Percentiles rank a stretch among this genome's conserved stretches.
Evolutionary conservation across 169 alveolate genomes (phyloP).

Genomic region (Plasmodium knowlesi): DNA sequence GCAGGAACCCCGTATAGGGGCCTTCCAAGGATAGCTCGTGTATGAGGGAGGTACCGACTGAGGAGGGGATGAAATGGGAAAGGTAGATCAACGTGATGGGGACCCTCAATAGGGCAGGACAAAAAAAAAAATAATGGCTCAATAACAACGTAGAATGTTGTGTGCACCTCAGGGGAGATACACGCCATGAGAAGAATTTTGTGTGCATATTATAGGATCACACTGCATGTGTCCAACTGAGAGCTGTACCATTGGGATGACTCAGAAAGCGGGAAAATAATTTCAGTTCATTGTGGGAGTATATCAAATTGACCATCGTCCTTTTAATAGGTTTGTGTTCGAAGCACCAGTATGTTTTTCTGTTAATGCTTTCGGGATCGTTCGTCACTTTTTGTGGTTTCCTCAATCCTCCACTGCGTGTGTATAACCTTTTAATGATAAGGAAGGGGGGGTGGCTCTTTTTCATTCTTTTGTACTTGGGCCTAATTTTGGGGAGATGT

Average conservation of each 20-base stretch:
- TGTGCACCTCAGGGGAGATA: neutral
- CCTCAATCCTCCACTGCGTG: conserved; percentile 73
- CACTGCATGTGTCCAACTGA: neutral
- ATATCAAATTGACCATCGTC: conserved; percentile 78
- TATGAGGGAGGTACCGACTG: conserved; percentile 78
- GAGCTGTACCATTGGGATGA: conserved; percentile 45
- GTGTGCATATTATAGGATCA: neutral
- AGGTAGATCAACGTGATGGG: neutral
- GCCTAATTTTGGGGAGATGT: neutral
- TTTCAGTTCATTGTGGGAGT: conserved; percentile 68
- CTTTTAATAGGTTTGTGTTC: conserved; percentile 81
- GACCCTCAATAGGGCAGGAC: neutral
- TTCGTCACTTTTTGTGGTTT: conserved; percentile 78
- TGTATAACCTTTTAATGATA: conserved; percentile 48
- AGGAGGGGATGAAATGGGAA: neutral
- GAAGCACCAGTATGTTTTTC: conserved; percentile 85
- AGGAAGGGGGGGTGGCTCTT: neutral
- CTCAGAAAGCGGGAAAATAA: conserved; percentile 31
- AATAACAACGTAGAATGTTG: neutral
- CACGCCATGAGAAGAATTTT: neutral
- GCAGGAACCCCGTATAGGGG: conserved; percentile 86
- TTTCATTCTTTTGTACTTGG: conserved; percentile 24
- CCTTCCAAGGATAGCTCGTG: conserved; percentile 86
- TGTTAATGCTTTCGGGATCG: conserved; percentile 84
- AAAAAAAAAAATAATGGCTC: neutral